Base-by-base conservation (phyloP, 345 rosid species). In the Populus davidiana region DNA sequence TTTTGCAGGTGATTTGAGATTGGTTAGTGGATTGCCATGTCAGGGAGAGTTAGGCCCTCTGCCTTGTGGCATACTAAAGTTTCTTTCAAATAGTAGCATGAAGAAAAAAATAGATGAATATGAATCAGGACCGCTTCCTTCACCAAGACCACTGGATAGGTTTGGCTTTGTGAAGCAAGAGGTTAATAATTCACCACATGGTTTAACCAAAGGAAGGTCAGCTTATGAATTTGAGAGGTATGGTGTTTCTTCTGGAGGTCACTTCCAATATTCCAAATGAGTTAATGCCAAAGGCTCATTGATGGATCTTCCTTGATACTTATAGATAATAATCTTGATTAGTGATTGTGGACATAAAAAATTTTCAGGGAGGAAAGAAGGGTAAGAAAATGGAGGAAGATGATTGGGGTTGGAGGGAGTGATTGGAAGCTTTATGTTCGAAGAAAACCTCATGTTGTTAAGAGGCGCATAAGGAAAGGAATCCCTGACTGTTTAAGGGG, bases 401-500 rank as follows among this genome's bases (percentile, higher is more conserved):
- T 93, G 98, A 93, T 95, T 74, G 99, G 99, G 70, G 91, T 87
- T 61, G 96, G 98, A 52, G 99, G 98, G 67, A 95, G 97, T 82
- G 99, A 95, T 39, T 95, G 99, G 98, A 93, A 93, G 88, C 94
- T 89, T 81, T 95, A 92, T 87, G 90, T 83, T 65, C 80, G 92
- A 83, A 89, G 92, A 79, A 95, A 91, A 83, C 93, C 97, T 82
- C 91, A 91, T 71, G 99, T 95, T 10, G 96, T 95, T 63, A 89
- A 90, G 85, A 90, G 98, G 79, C 91, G 98, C 0, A 86, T 92
- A 70, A 83, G 97, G 80, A 95, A 95, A 85, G 98, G 98, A 73
- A 92, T 95, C 77, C 98, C 97, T 70, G 99, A 95, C 81, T 96
- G 99, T 81, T 87, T 96, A 85, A 93, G 98, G 81, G 99, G 99